Base-by-base conservation (phyloP, 2,329 filamentous ascomycete species). In the Tolypocladium paradoxum region DNA sequence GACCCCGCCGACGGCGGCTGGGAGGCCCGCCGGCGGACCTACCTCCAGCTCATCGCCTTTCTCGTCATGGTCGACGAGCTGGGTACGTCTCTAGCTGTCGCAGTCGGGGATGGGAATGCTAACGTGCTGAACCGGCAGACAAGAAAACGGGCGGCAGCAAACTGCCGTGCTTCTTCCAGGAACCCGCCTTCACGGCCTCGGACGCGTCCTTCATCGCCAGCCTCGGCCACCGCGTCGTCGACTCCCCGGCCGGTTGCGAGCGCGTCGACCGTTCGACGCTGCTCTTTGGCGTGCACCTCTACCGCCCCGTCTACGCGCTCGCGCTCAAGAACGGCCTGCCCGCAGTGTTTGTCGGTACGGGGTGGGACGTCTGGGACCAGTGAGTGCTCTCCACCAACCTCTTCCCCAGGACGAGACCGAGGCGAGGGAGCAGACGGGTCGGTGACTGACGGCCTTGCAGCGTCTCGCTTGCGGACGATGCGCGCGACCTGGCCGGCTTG, bases 201-300 rank as follows among this genome's bases (percentile, higher is more conserved):
- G 78, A 82, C 60, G 71, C 66, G 36, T 64, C 67, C 0, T 85
- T 83, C 57, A 74, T 85, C 31, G 62, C 71, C 54, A 68, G 72
- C 24, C 74, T 84, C 0, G 78, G 81, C n/a, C 78, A 81, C 50
- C 52, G 66, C 2, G 70, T 78, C 4, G 69, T 79, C 4, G 69
- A 76, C 1, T 70, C 77, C 2, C 84, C 85, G 0, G 61, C 53
- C 0, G 83, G 74, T 0, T 83, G 81, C 58, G 64, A 73, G 0
- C 58, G 73, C 6, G 70, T 87, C 11, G 70, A 74, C 18, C 48
- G 62, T 0, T 60, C 67, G 0, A 76, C 79, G 0, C 62, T 88
- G 1, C 70, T 85, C 2, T 88, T 79, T 57, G 83, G 80, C 1
- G 73, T 87, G 0, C 84, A 87, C 50, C 73, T 83, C 54, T 82